phyloP scores from a whole-genome alignment of 176 grass and related monocot species.

The Panicum miliaceum region DNA sequence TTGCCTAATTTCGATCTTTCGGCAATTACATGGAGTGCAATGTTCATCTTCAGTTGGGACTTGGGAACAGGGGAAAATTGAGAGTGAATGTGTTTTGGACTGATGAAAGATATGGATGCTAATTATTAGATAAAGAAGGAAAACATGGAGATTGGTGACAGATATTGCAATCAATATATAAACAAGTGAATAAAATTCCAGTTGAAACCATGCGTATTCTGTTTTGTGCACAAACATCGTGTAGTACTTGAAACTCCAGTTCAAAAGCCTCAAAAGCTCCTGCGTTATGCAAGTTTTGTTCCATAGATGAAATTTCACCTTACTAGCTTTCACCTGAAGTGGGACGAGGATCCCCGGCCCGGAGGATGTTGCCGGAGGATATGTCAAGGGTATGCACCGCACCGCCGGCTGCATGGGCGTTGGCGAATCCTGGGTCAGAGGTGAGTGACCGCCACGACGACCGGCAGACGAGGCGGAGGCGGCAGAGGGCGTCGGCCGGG shows the following conservation, averaged over 20 bases:
- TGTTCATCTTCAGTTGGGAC: slow-evolving; percentile 3
- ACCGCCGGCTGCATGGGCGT: not conserved
- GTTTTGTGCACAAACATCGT: not conserved
- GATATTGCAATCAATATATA: not conserved
- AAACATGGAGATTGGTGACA: not conserved
- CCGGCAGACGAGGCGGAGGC: not conserved
- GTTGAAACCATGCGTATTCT: not conserved
- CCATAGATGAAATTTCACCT: too few species aligned
- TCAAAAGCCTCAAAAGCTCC: too few species aligned
- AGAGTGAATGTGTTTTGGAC: not conserved
- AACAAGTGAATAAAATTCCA: not conserved
- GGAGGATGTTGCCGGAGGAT: not conserved
- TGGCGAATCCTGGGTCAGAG: not conserved
- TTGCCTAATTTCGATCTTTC: not conserved
- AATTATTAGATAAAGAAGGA: too few species aligned
- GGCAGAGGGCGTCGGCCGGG: not conserved
- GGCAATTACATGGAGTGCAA: not conserved
- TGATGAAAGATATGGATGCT: not conserved
- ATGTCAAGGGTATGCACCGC: not conserved
- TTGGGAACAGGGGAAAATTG: not conserved
- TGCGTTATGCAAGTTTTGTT: too few species aligned
- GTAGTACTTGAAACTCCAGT: not conserved
- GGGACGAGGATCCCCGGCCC: too few species aligned
- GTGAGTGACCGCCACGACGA: not conserved
- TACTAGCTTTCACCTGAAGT: too few species aligned